These are phyloP conservation scores for Diaporthe velutina DNA, from an alignment of 2,329 filamentous ascomycete genomes.

Conservation along the genomic window DNA sequence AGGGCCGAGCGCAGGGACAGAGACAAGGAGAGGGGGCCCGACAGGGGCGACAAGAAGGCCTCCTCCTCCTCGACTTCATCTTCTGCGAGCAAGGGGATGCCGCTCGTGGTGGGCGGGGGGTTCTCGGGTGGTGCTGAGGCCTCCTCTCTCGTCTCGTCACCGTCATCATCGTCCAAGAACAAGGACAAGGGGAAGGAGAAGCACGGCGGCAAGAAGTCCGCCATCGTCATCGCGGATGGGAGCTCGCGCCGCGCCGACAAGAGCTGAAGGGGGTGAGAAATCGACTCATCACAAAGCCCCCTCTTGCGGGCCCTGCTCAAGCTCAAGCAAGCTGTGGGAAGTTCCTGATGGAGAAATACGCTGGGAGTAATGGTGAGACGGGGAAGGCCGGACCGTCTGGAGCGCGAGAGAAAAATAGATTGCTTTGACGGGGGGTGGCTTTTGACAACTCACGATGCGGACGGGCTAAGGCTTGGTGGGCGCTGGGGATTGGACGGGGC, in stretches of 20 bases:
- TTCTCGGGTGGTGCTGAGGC: conserved; percentile 2
- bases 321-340: neutral
- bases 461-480: conserved; percentile 20
- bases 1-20: conserved; percentile 35
- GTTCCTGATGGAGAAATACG: conserved; percentile 7
- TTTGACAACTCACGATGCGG: conserved; percentile 29
- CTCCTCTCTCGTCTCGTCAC: conserved; percentile 11
- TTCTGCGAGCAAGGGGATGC: conserved; percentile 17
- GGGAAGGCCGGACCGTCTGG: neutral
- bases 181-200: conserved; percentile 35
- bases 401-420: neutral
- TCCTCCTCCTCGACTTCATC: neutral
- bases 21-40: conserved; percentile 15
- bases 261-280: conserved; percentile 17
- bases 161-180: conserved; percentile 8
- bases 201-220: conserved; percentile 32
- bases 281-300: conserved; percentile 10
- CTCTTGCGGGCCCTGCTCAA: neutral
- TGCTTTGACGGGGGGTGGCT: conserved; percentile 10
- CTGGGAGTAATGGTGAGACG: neutral
- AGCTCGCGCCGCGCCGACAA: conserved; percentile 31
- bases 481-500: conserved; percentile 9
- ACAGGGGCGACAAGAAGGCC: conserved; percentile 31
- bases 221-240: conserved; percentile 38
- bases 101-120: conserved; percentile 32